Evolutionary conservation across 129 eudicot species (phyloP), one percentile per base, ranked within the genome.

Genomic region (Flaveria linearis): DNA sequence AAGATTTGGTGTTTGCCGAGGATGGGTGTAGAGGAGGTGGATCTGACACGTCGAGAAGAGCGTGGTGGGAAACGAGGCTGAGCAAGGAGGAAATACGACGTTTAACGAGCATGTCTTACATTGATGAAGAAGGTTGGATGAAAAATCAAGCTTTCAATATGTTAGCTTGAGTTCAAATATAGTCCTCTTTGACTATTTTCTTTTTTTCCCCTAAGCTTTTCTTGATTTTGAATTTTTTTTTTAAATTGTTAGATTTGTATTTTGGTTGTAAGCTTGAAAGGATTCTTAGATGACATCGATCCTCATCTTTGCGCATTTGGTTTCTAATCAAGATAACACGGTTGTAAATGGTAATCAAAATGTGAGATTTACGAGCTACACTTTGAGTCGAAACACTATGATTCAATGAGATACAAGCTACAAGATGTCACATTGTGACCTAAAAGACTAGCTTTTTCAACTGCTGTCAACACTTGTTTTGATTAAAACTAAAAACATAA

Each of bases 111-210:
- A 70, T 84, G 56, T 78, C 88, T 15, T 92, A 75, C 73, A 75
- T 92, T 50, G 88, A 92, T 71, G 71, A 72, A 16, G 91, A 85
- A 62, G 90, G 88, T 13, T 92, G 98, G 96, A 74, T 92, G 17
- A 41, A 49, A 16, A 45, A 67, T 20, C 89, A 82, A 82, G 75
- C 80, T 77, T 86, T 71, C 67, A 55, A 81, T 20, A 73, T 85
- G 87, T 67, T 82, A 49, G 5, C 58, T 20, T 76, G 72, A 81
- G 9, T 43, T 28, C 42, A 1, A 58, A 1, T 23, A 10, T 12
- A 64, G 9, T 26, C 16, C 7, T 23, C n/a, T 57, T 33, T 2
- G 1, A 8, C 4, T 45, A 16, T 5, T 45, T 45, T 11, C 13
- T 45, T 9, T 5, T 36, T 45, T 45, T 45, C 16, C 15, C 22